Evolutionary conservation across 1,139 yeast genomes (phyloP).

Genomic region (Kluyveromyces sp.): DNA sequence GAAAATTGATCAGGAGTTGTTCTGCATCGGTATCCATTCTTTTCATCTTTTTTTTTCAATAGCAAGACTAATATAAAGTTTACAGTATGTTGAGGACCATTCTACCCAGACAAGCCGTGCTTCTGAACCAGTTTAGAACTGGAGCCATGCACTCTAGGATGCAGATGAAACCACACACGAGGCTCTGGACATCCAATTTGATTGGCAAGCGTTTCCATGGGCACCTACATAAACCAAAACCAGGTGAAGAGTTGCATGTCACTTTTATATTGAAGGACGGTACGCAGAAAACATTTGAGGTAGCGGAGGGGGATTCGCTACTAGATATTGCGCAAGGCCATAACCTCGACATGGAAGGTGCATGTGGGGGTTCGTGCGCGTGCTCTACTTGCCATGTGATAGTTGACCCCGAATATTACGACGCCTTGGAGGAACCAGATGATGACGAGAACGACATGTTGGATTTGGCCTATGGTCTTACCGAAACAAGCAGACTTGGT

Average conservation of each 20-base stretch:
- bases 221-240: slow-evolving; percentile 79
- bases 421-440: slow-evolving; percentile 85
- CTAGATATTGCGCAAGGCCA: slow-evolving; percentile 93
- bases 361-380: slow-evolving; percentile 98
- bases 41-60: background rate
- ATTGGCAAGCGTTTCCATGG: slow-evolving; percentile 46
- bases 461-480: slow-evolving; percentile 92
- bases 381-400: slow-evolving; percentile 97
- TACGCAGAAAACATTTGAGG: slow-evolving; percentile 69
- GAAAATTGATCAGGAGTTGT: background rate
- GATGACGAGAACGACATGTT: slow-evolving; percentile 98
- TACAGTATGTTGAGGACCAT: background rate
- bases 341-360: slow-evolving; percentile 94
- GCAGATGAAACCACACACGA: background rate
- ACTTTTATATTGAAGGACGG: slow-evolving; percentile 94
- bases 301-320: slow-evolving; percentile 84
- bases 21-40: background rate
- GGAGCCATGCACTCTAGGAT: background rate
- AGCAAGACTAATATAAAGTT: background rate
- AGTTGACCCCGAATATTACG: slow-evolving; percentile 91
- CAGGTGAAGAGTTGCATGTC: slow-evolving; percentile 81
- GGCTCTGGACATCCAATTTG: background rate
- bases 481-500: slow-evolving; percentile 93
- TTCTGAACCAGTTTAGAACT: background rate
- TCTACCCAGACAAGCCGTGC: background rate